Evolutionary conservation across 2,329 filamentous ascomycete species (phyloP).

Genomic region (Xylaria sp.): DNA sequence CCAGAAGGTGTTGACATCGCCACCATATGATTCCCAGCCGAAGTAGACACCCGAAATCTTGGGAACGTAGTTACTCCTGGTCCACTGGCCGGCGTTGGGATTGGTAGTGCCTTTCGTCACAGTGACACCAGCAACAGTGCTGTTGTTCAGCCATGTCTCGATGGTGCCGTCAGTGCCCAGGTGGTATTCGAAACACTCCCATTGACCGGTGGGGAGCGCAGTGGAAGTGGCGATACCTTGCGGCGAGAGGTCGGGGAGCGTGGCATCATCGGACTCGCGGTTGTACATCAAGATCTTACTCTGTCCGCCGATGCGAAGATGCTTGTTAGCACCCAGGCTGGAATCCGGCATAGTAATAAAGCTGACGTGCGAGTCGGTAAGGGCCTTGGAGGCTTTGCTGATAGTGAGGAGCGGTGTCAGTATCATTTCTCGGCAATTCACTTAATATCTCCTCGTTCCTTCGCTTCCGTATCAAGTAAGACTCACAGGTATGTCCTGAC

Average conservation of each 20-base stretch:
- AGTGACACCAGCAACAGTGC: conserved; percentile 62
- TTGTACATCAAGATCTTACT: conserved; percentile 72
- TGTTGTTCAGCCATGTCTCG: conserved; percentile 69
- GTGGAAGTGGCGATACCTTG: conserved; percentile 65
- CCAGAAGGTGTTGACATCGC: conserved; percentile 69
- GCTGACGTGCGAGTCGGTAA: conserved; percentile 68
- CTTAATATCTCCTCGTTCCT: neutral
- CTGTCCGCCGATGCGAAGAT: conserved; percentile 70
- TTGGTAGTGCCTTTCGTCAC: conserved; percentile 59
- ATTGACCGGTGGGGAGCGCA: conserved; percentile 59
- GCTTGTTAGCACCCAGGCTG: conserved; percentile 64
- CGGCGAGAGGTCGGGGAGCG: conserved; percentile 68
- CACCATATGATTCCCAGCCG: conserved; percentile 71
- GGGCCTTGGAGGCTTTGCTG: conserved; percentile 65
- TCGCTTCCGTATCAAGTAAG: conserved; percentile 29
- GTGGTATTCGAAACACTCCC: conserved; percentile 71
- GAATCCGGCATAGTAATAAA: conserved; percentile 73
- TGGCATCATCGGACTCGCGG: conserved; percentile 70
- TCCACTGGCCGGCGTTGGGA: conserved; percentile 63
- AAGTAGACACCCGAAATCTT: conserved; percentile 67
- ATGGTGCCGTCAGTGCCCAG: conserved; percentile 66
- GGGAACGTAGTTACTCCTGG: conserved; percentile 59
- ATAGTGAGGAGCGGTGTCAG: conserved; percentile 30
- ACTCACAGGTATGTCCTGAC: conserved; percentile 66
- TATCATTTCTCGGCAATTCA: neutral